Evolutionary conservation across 2,329 filamentous ascomycete species (phyloP).

Genomic region (Niveomyces coronatus): DNA sequence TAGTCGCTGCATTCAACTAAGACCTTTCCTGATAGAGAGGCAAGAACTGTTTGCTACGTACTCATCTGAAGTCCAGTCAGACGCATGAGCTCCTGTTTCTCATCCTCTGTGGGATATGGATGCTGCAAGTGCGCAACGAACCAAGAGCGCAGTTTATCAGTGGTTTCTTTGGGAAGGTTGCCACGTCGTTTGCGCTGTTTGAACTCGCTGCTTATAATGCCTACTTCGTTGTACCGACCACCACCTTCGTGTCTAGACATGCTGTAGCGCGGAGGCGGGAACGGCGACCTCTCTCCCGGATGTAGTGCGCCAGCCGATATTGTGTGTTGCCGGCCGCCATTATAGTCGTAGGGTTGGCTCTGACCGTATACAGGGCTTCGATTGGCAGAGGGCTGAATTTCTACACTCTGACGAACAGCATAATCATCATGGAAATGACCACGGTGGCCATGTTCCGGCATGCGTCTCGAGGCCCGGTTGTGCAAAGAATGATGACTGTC

Average conservation of each 20-base stretch:
- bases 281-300: constrained; percentile 33
- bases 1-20: background rate
- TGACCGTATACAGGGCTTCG: constrained; percentile 19
- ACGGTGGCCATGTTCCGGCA: constrained; percentile 24
- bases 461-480: constrained; percentile 27
- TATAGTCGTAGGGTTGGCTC: constrained; percentile 25
- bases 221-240: constrained; percentile 30
- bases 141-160: constrained; percentile 71
- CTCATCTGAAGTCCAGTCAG: constrained; percentile 71
- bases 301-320: constrained; percentile 34
- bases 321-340: constrained; percentile 34
- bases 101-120: constrained; percentile 79
- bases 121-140: constrained; percentile 67
- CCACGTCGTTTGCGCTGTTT: constrained; percentile 59
- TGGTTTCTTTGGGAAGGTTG: constrained; percentile 85
- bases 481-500: constrained; percentile 30
- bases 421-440: constrained; percentile 21
- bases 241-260: constrained; percentile 29
- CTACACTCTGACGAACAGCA: constrained; percentile 1
- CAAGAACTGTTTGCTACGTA: constrained; percentile 32
- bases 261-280: constrained; percentile 30
- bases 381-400: background rate
- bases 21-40: constrained; percentile 13
- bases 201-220: constrained; percentile 29
- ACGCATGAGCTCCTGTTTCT: constrained; percentile 72